Conservation (phyloP, 164 flowering plant genomes). For the Taxillus chinensis region DNA sequence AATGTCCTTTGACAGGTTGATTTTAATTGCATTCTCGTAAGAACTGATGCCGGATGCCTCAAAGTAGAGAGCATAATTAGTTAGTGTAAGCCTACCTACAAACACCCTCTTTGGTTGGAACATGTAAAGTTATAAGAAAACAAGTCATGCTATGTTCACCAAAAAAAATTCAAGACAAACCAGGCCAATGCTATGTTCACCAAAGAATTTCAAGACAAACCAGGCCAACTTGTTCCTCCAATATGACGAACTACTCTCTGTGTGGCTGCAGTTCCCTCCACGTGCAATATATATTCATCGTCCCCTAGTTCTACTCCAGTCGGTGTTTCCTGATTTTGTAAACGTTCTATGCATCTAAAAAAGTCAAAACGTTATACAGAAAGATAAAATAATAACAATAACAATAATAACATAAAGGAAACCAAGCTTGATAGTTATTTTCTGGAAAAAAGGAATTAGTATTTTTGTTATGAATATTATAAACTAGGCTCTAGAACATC, state of each 20-base stretch:
- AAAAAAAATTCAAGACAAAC: no score
- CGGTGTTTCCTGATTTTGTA: constrained; percentile 60
- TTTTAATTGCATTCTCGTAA: constrained; percentile 72
- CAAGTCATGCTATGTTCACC: no score
- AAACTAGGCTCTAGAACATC: no score
- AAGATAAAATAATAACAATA: background rate
- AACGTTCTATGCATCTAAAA: constrained; percentile 55
- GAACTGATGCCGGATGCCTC: constrained; percentile 67
- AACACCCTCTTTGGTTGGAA: constrained; percentile 1
- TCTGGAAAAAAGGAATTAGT: no score
- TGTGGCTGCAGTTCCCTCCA: constrained; percentile 77
- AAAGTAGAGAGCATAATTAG: constrained; percentile 88
- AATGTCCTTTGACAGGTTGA: constrained; percentile 55
- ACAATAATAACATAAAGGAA: background rate
- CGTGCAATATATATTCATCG: constrained; percentile 78
- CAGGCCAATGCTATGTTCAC: no score
- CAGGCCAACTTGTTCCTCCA: constrained; percentile 88
- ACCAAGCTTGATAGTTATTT: background rate
- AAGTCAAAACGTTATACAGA: background rate
- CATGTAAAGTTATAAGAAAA: no score
- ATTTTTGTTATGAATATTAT: no score
- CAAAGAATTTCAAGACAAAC: constrained; percentile 19
- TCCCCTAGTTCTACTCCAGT: constrained; percentile 55
- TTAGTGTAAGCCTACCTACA: constrained; percentile 81
- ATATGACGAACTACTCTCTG: constrained; percentile 89